phyloP scores from a whole-genome alignment of 768 basidiomycete genomes.

The Termitomyces titanicus region DNA sequence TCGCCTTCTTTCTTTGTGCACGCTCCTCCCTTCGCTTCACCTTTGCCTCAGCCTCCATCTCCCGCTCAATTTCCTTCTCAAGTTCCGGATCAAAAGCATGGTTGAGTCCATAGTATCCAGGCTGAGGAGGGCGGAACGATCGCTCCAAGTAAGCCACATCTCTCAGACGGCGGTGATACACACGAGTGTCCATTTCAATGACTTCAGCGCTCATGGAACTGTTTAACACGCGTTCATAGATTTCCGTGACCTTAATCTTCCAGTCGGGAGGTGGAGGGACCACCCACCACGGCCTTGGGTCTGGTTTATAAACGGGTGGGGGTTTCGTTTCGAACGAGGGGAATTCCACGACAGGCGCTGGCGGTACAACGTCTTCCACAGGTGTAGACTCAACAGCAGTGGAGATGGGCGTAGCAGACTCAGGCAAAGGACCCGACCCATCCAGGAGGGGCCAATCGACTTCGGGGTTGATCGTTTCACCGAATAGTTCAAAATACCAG shows the following conservation, averaged over 20 bases:
- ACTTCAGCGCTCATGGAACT: background rate
- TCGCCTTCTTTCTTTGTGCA: background rate
- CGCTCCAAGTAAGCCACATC: background rate
- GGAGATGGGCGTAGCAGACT: background rate
- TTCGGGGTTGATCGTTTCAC: background rate
- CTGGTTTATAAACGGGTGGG: background rate
- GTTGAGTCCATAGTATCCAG: background rate
- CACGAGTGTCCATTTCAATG: background rate
- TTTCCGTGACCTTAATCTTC: background rate
- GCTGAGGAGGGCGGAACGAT: background rate
- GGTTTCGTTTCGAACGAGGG: background rate
- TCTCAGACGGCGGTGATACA: background rate
- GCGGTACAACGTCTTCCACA: background rate
- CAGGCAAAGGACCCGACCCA: background rate
- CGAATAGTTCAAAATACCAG: background rate
- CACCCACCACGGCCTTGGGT: background rate
- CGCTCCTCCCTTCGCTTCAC: background rate
- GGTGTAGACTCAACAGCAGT: no score
- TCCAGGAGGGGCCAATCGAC: background rate
- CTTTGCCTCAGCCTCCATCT: background rate
- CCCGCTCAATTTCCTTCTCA: background rate
- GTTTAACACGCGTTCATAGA: background rate
- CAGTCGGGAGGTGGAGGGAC: constrained; percentile 1
- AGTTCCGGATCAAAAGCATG: background rate
- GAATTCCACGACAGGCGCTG: background rate